phyloP scores from a whole-genome alignment of 331 rosid genomes.

The Saraca asoca region DNA sequence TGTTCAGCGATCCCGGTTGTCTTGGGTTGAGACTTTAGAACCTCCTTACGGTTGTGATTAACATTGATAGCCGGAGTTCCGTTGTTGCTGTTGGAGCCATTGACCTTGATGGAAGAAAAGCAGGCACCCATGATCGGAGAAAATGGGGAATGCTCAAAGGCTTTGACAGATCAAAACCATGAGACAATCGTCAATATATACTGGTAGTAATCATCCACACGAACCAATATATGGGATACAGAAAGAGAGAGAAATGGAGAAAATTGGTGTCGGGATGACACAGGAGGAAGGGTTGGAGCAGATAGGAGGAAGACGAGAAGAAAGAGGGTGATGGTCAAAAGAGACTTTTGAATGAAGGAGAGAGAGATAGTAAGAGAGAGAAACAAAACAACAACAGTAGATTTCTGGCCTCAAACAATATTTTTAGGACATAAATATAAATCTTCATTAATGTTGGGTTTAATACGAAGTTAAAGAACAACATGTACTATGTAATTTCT shows the following conservation, averaged over 20 bases:
- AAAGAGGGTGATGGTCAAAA: conserved; percentile 67
- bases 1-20: not conserved
- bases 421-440: not conserved
- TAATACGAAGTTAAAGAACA: no score
- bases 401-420: not conserved
- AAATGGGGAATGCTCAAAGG: conserved; percentile 14
- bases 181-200: conserved; percentile 21
- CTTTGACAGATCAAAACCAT: conserved; percentile 40
- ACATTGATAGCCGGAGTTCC: conserved; percentile 16
- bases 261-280: not conserved
- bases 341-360: conserved; percentile 38
- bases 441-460: not conserved
- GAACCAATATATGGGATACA: not conserved
- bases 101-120: conserved; percentile 71
- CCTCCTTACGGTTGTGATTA: conserved; percentile 52
- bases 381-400: not conserved
- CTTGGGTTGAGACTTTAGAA: conserved; percentile 19
- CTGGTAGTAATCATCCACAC: conserved; percentile 15
- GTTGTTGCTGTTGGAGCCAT: conserved; percentile 69
- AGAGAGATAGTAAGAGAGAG: not conserved
- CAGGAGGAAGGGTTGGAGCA: conserved; percentile 46
- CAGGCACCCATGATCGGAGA: conserved; percentile 71
- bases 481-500: no score
- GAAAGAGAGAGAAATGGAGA: conserved; percentile 10
- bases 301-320: conserved; percentile 56